These are phyloP conservation scores for Monosporascus cannonballus DNA, from an alignment of 2,329 filamentous ascomycete genomes.

Conservation along the genomic window DNA sequence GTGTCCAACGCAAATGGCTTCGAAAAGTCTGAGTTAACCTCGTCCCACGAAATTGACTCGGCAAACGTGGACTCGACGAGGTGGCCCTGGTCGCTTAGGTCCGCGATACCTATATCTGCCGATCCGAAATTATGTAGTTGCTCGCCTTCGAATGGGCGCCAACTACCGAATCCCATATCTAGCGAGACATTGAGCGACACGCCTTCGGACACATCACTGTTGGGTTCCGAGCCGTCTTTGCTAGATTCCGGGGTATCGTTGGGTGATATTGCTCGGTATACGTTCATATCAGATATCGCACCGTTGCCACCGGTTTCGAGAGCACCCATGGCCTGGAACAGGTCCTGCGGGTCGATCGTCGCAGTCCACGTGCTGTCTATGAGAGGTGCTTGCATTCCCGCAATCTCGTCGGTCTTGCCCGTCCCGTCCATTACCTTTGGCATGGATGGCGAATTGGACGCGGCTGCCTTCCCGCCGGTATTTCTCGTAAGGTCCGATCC, in stretches of 20 bases:
- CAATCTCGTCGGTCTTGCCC: slow-evolving; percentile 19
- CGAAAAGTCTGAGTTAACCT: slow-evolving; percentile 42
- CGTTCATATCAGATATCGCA: slow-evolving; percentile 45
- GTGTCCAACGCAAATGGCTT: slow-evolving; percentile 50
- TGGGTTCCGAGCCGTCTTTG: slow-evolving; percentile 58
- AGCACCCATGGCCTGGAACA: slow-evolving; percentile 34
- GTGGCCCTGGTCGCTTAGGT: slow-evolving; percentile 12
- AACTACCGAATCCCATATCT: slow-evolving; percentile 36
- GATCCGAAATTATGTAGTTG: slow-evolving; percentile 37
- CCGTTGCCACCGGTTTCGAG: slow-evolving; percentile 38
- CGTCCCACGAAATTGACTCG: slow-evolving; percentile 37
- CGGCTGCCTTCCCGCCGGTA: slow-evolving; percentile 15
- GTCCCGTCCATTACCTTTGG: slow-evolving; percentile 18
- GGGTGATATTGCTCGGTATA: slow-evolving; percentile 51
- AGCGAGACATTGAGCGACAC: slow-evolving; percentile 43
- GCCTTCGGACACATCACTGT: slow-evolving; percentile 55
- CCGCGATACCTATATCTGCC: slow-evolving; percentile 21
- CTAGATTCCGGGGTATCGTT: slow-evolving; percentile 60
- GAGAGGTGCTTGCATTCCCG: slow-evolving; percentile 3
- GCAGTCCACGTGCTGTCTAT: slow-evolving; percentile 30
- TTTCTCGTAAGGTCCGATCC: slow-evolving; percentile 24
- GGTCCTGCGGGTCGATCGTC: slow-evolving; percentile 48
- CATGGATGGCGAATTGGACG: slow-evolving; percentile 15
- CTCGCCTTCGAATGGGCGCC: slow-evolving; percentile 43
- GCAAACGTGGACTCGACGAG: slow-evolving; percentile 22